Base-by-base conservation (phyloP, 2,329 filamentous ascomycete species). In the Albophoma yamanashiensis region DNA sequence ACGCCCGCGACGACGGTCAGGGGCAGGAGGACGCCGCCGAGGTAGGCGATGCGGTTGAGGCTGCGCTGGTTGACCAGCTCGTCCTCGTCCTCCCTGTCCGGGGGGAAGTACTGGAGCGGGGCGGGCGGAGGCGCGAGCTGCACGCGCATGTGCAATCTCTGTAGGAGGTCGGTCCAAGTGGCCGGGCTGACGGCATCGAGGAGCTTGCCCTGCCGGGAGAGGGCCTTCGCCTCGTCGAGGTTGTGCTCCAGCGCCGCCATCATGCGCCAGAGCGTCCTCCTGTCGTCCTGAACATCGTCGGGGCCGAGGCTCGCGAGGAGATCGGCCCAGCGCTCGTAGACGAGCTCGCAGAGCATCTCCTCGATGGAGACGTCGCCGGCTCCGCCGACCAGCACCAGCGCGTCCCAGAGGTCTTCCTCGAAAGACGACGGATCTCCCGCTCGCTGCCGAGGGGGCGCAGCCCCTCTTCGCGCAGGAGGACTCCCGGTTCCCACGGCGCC, bases 1-100 rank as follows among this genome's bases (percentile, higher is more conserved):
- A 82, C 72, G 15, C 76, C 73, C 0, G 78, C 76, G 5, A 82
- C 75, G 17, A 82, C 72, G 4, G 76, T 78, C 22, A 81, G 66
- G 2, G 79, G 79, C 1, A 81, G 72, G 6, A 82, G 68, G 1
- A 81, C 66, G 0, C 78, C 79, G 56, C 79, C 79, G 14, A 82
- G 71, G 66, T 82, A 82, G 1, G 76, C 71, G 17, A 82, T 75
- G 7, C 79, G 76, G 66, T 79, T 74, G 9, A 81, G 71, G 25
- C 75, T 73, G 20, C 73, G 71, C 58, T 76, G 66, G 62, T 75
- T 75, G 59, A 52, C 25, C 3, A 52, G 6, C 2, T 72, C 69
- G 39, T 73, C 69, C 1, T 72, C 69, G 39, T 73, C 69, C 7
- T 52, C 47, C 47, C 17, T 9, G 7, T 52, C 47, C 4, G 3